phyloP scores from a whole-genome alignment of 805 yeast species.

The Lipomyces spencermartinsiae region DNA sequence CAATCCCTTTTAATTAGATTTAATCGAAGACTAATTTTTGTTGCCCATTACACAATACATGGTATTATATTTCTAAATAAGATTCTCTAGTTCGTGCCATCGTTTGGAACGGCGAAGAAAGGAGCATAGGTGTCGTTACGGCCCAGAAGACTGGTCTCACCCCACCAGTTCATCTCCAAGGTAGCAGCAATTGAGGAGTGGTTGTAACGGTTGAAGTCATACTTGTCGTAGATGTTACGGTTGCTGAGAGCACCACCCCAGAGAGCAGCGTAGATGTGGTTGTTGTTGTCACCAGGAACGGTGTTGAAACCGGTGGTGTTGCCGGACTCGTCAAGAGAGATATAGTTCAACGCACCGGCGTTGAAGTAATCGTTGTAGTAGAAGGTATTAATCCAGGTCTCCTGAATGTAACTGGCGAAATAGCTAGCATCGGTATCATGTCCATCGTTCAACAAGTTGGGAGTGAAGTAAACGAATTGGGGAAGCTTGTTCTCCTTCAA shows the following conservation, averaged over 20 bases:
- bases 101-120: neutral
- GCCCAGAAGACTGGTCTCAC: neutral
- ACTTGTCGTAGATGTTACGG: neutral
- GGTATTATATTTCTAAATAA: neutral
- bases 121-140: neutral
- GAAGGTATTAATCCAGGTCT: neutral
- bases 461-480: conserved; percentile 53
- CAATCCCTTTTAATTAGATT: neutral
- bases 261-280: neutral
- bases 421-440: neutral
- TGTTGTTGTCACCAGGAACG: neutral
- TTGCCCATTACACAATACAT: neutral
- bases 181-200: neutral
- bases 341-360: neutral
- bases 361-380: neutral
- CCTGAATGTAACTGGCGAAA: neutral
- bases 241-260: neutral
- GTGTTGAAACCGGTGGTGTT: neutral
- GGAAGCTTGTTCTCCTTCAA: conserved; percentile 52
- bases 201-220: neutral
- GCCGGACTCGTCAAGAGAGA: neutral
- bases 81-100: neutral
- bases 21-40: neutral
- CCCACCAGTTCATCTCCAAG: neutral
- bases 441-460: neutral